Conservation (phyloP, 257 asterid species). For the Schizonepeta tenuifolia region DNA sequence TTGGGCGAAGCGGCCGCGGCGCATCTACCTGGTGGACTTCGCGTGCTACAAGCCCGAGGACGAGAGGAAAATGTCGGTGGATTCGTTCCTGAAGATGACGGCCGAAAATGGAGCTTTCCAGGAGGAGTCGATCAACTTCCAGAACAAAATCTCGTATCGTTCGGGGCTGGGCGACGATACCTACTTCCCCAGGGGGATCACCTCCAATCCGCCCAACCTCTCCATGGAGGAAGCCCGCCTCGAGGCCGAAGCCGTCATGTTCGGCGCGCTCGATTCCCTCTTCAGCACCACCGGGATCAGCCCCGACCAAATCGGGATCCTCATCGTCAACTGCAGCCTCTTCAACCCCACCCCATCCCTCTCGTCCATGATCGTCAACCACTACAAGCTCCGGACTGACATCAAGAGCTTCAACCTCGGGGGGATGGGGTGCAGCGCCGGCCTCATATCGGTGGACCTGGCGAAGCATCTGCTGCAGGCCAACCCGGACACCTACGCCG, state of each 20-base stretch:
- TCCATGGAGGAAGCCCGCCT: conserved; percentile 51
- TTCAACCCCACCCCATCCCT: conserved; percentile 68
- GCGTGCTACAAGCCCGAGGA: conserved; percentile 63
- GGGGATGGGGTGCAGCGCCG: conserved; percentile 75
- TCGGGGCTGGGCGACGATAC: conserved; percentile 68
- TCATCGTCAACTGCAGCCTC: conserved; percentile 59
- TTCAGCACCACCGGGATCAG: conserved; percentile 42
- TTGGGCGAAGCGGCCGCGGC: conserved; percentile 53
- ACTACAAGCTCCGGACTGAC: conserved; percentile 57
- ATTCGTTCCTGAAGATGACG: conserved; percentile 49
- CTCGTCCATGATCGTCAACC: conserved; percentile 67
- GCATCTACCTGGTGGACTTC: conserved; percentile 53
- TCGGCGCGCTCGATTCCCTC: conserved; percentile 56
- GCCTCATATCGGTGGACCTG: conserved; percentile 57
- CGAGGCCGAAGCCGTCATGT: conserved; percentile 61
- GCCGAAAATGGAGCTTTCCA: conserved; percentile 42
- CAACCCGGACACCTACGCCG: conserved; percentile 47
- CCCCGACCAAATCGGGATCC: conserved; percentile 51
- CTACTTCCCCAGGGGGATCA: conserved; percentile 51
- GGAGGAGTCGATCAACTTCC: conserved; percentile 48
- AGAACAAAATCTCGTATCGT: conserved; percentile 47
- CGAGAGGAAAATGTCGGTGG: conserved; percentile 43
- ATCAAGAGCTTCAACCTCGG: conserved; percentile 60
- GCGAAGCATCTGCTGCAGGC: conserved; percentile 59
- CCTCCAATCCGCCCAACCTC: conserved; percentile 47